Percentiles rank a stretch among this genome's conserved stretches.
These are phyloP conservation scores for Fusarium sp. DNA, from an alignment of 2,329 filamentous ascomycete species.

Conservation along the genomic window DNA sequence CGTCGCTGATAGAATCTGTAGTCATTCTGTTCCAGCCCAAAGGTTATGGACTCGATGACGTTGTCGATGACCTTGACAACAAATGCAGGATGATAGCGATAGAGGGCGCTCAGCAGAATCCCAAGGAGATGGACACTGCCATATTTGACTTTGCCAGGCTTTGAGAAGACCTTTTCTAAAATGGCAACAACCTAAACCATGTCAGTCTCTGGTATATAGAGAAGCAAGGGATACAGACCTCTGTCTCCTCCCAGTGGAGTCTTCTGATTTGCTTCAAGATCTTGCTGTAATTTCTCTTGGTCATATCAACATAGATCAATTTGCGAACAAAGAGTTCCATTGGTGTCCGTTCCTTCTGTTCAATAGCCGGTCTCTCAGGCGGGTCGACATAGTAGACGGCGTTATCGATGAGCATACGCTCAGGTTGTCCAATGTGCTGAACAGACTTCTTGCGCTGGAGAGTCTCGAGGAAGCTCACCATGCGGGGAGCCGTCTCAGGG, in stretches of 20 bases:
- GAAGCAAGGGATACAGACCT: slow-evolving; percentile 61
- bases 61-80: slow-evolving; percentile 93
- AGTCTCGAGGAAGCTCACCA: slow-evolving; percentile 94
- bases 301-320: slow-evolving; percentile 92
- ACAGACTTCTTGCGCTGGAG: slow-evolving; percentile 95
- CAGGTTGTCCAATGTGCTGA: slow-evolving; percentile 93
- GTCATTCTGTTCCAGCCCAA: slow-evolving; percentile 94
- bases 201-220: background rate
- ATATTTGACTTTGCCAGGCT: slow-evolving; percentile 97
- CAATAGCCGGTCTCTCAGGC: slow-evolving; percentile 90
- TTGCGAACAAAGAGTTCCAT: slow-evolving; percentile 94
- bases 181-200: slow-evolving; percentile 72
- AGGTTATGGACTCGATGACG: slow-evolving; percentile 85
- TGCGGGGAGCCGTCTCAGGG: slow-evolving; percentile 90
- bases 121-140: slow-evolving; percentile 95
- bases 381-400: slow-evolving; percentile 98
- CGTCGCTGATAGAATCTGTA: slow-evolving; percentile 97
- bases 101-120: slow-evolving; percentile 87
- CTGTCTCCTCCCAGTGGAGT: slow-evolving; percentile 95
- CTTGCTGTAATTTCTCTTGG: slow-evolving; percentile 92
- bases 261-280: slow-evolving; percentile 94
- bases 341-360: slow-evolving; percentile 95
- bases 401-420: slow-evolving; percentile 98
- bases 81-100: slow-evolving; percentile 92
- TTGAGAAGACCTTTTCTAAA: slow-evolving; percentile 92